Conservation (phyloP, 345 rosid genomes). For the Rhizophora mangle region DNA sequence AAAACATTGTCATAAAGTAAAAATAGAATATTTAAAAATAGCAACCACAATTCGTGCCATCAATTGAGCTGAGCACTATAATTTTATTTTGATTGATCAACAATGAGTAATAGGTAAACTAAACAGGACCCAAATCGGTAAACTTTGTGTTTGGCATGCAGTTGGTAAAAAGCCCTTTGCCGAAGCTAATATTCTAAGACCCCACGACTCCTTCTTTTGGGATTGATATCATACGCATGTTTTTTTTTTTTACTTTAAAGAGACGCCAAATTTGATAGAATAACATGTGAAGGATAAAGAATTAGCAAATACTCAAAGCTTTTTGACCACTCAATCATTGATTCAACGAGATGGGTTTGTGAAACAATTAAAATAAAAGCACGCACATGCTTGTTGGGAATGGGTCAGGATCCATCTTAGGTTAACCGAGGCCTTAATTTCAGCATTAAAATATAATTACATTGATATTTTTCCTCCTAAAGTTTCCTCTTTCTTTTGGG, state of each 20-base stretch:
- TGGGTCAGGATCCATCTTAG: too few relatives aligned
- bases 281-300: background rate
- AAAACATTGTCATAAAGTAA: too few relatives aligned
- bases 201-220: background rate
- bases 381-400: background rate
- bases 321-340: background rate
- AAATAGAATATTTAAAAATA: too few relatives aligned
- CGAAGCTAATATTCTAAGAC: background rate
- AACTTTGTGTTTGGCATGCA: background rate
- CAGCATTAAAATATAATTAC: too few relatives aligned
- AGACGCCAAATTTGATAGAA: background rate
- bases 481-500: too few relatives aligned
- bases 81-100: too few relatives aligned
- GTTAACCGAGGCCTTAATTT: too few relatives aligned
- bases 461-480: too few relatives aligned
- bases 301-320: background rate
- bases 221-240: background rate
- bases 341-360: slow-evolving; percentile 1
- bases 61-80: too few relatives aligned
- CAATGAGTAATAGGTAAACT: too few relatives aligned
- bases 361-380: background rate
- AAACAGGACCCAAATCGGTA: background rate
- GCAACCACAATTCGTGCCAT: too few relatives aligned
- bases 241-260: background rate
- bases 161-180: too few relatives aligned